Evolutionary conservation across 371 early-diverging fungal genomes (phyloP), one percentile per base, ranked within the genome.

Genomic region (Mucor irregularis): DNA sequence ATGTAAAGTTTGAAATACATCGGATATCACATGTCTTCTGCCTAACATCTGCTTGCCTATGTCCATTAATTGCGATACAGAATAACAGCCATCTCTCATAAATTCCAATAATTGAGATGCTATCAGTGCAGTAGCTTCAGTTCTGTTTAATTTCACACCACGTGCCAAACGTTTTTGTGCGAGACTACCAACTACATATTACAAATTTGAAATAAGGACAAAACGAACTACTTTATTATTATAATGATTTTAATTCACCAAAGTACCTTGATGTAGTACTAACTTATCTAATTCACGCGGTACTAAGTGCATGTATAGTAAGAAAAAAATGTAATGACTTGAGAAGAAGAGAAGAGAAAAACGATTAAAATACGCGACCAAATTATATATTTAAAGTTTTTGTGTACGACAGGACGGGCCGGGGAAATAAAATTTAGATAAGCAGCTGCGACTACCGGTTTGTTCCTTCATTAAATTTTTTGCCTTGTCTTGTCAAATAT

Each of bases 261-360:
- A 52, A 22, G 5, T 56, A 75, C 76, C 76, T 73, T 91, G 90
- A 66, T 83, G 81, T 5, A 95, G 82, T 21, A 87, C 42, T 4
- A 96, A 84, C 69, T 95, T 95, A 83, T 97, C 96, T 38, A 93
- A 61, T 68, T 97, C 96, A 45, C 93, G 86, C 19, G 97, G 95
- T 46, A 90, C 71, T 30, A 95, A 80, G 48, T 78, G 80, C 87
- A 88, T 88, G 22, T 34, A 25, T 49, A 8, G 22, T n/a, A 16
- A 14, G 16, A 30, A 2, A 30, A 22, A 47, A 30, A 42, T 14
- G 16, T 17, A 31, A 46, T 24, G 28, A 17, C 25, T 31, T 5
- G 13, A 14, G 43, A 25, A 42, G 11, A 24, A 30, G 34, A 42
- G 37, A 39, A 21, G 14, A 22, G 4, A 53, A 21, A 54, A 24